phyloP scores from a whole-genome alignment of 2,329 filamentous ascomycete genomes.

The Metarhizium rileyi region DNA sequence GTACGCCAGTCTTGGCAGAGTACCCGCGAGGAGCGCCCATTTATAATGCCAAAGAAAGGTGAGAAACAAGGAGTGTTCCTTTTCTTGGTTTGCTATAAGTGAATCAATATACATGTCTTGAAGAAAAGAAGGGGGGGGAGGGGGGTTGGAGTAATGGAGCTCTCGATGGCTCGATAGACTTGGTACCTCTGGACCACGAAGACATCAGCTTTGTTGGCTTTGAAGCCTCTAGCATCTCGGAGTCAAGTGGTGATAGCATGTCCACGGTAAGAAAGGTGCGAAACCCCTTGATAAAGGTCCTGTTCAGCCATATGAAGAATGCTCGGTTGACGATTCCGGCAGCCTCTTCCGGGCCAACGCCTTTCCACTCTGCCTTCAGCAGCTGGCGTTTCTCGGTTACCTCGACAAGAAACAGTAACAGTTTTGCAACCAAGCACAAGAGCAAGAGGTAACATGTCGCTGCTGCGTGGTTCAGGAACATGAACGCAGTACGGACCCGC shows the following conservation, averaged over 20 bases:
- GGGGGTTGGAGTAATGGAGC: too few relatives aligned
- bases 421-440: conserved; percentile 17
- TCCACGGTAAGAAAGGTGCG: conserved; percentile 18
- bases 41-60: conserved; percentile 17
- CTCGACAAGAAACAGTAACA: conserved; percentile 25
- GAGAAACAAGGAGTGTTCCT: conserved; percentile 14
- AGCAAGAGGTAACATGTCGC: conserved; percentile 20
- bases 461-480: conserved; percentile 13
- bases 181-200: background rate
- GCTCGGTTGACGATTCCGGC: conserved; percentile 16
- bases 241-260: conserved; percentile 10
- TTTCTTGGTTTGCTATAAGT: conserved; percentile 10
- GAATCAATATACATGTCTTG: too few relatives aligned
- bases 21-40: conserved; percentile 17
- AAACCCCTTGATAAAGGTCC: conserved; percentile 21
- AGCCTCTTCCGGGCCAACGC: conserved; percentile 9
- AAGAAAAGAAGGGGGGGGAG: background rate
- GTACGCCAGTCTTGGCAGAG: conserved; percentile 25
- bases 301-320: conserved; percentile 20
- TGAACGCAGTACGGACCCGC: conserved; percentile 21
- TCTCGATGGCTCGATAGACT: background rate
- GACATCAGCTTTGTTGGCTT: background rate
- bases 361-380: background rate
- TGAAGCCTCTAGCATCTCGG: conserved; percentile 17
- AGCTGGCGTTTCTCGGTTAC: conserved; percentile 13